Evolutionary conservation across 768 basidiomycete species (phyloP).

Genomic region (Tulasnella sp.): DNA sequence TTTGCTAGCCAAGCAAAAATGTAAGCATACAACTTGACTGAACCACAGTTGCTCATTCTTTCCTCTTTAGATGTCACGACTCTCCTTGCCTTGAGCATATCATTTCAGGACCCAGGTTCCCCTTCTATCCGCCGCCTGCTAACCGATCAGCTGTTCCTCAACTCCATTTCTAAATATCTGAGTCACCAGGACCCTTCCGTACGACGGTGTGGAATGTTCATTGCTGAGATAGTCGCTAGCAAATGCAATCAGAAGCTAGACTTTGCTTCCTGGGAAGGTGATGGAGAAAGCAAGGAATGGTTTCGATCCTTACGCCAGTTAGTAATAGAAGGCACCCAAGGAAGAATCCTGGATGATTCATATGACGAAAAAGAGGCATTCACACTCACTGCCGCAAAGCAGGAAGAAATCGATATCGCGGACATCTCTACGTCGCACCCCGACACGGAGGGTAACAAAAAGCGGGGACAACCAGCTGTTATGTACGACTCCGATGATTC

Average conservation of each 20-base stretch:
- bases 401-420: conserved; percentile 12
- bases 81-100: conserved; percentile 50
- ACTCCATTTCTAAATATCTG: conserved; percentile 60
- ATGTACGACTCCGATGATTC: conserved; percentile 78
- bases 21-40: conserved; percentile 33
- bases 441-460: conserved; percentile 5
- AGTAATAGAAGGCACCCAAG: conserved; percentile 16
- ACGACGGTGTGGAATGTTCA: conserved; percentile 84
- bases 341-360: too few species aligned
- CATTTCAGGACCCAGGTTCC: conserved; percentile 45
- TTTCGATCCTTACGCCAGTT: conserved; percentile 43
- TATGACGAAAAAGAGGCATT: conserved; percentile 17
- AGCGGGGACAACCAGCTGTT: conserved; percentile 22
- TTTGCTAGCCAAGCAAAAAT: conserved; percentile 56
- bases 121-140: conserved; percentile 35
- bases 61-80: conserved; percentile 49
- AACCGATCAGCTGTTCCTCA: conserved; percentile 48
- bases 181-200: conserved; percentile 60
- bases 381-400: conserved; percentile 40
- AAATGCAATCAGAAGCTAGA: conserved; percentile 50
- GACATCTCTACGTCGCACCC: not conserved
- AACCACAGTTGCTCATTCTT: not conserved
- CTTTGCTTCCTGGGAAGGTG: conserved; percentile 78
- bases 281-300: conserved; percentile 51
- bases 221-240: conserved; percentile 65